Percentiles rank a stretch among this genome's conserved stretches.
Conservation (phyloP, 164 flowering plant species). For the Kalanchoe fedtschenkoi region DNA sequence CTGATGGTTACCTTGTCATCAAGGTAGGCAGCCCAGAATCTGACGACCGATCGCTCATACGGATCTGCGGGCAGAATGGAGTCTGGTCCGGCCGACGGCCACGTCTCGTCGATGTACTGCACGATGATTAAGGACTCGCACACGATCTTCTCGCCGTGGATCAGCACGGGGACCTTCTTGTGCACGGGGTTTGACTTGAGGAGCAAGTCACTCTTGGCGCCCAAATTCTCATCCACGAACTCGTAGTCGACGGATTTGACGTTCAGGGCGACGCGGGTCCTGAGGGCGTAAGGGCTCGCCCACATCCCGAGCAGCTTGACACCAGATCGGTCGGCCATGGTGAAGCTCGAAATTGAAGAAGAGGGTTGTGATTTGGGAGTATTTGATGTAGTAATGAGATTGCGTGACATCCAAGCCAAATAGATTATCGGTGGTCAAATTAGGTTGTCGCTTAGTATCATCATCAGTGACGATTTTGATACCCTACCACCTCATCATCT, state of each 20-base stretch:
- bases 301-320: slow-evolving; percentile 44
- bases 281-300: slow-evolving; percentile 47
- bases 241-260: slow-evolving; percentile 40
- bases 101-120: slow-evolving; percentile 56
- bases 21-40: slow-evolving; percentile 62
- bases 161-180: slow-evolving; percentile 37
- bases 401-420: no score
- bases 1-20: slow-evolving; percentile 52
- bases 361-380: not conserved
- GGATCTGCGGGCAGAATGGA: slow-evolving; percentile 62
- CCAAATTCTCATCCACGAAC: slow-evolving; percentile 24
- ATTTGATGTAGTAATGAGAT: not conserved
- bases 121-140: slow-evolving; percentile 58
- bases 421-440: no score
- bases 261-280: slow-evolving; percentile 41
- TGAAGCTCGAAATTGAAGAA: not conserved
- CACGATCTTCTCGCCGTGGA: slow-evolving; percentile 39
- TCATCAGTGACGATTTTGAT: no score
- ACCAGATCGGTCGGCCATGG: slow-evolving; percentile 33
- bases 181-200: slow-evolving; percentile 51
- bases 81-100: slow-evolving; percentile 38
- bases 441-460: no score
- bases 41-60: slow-evolving; percentile 47
- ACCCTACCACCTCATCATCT: no score
- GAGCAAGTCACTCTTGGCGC: slow-evolving; percentile 42